Base-by-base conservation (phyloP, 129 eudicot species). In the Arctium minus region DNA sequence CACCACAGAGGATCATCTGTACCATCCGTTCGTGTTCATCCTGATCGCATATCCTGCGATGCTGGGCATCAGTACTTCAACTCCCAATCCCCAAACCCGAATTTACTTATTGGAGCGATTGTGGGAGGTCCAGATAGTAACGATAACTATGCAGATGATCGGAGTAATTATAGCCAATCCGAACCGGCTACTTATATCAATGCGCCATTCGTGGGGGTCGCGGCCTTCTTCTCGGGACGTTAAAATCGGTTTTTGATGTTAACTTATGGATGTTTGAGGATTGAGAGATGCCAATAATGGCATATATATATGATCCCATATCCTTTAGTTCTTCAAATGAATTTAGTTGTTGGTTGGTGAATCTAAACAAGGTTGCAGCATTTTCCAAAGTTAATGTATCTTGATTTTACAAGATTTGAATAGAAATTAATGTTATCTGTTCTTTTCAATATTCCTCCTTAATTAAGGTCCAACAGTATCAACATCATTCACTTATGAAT, bases 111-210 rank as follows among this genome's bases (percentile, higher is more conserved):
- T 4, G 98, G 98, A 39, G 98, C 98, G 17, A 84, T 95, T 8
- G 69, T 95, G 70, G 98, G 98, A 15, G 98, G 98, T 37, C 97
- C 98, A 0, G 94, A 95, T 70, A 84, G 69, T 83, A 80, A 79
- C 1, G 97, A 92, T 82, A 84, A 78, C 12, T 95, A 88, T 64
- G 79, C 88, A 0, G 98, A 95, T 87, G 97, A 89, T 72, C 85
- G 98, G 80, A 86, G 86, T 32, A 95, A 92, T 42, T 92, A 91
- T 88, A 86, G 81, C 79, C 93, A 95, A 76, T 89, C 97, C 6
- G 98, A 95, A 80, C 98, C 98, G 2, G 98, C 98, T 79, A 95
- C 97, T 10, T 92, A 95, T 74, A 92, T 93, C 17, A 95, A 95
- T 78, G 98, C 98, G 12, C 98, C 98, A 1, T 89, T 92, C 81